Evolutionary conservation across 2,329 filamentous ascomycete species (phyloP).

Genomic region (Fusarium camptoceras): DNA sequence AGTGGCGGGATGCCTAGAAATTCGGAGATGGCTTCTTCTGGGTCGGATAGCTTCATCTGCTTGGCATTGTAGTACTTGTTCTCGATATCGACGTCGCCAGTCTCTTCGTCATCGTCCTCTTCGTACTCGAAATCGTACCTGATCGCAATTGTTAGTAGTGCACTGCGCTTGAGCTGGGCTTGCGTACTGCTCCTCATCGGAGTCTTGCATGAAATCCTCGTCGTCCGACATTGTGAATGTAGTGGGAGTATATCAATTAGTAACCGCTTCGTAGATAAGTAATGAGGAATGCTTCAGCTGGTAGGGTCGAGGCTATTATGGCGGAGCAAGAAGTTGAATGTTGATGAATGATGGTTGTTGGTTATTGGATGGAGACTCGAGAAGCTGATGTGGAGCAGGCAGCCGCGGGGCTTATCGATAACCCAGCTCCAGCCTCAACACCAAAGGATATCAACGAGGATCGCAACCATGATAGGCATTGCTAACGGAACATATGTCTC

Average conservation of each 20-base stretch:
- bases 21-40: conserved; percentile 88
- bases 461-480: not conserved
- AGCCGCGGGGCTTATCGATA: conserved; percentile 45
- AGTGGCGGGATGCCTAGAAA: conserved; percentile 89
- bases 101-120: conserved; percentile 88
- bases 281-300: not conserved
- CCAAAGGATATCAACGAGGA: not conserved
- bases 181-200: conserved; percentile 59
- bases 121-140: conserved; percentile 98
- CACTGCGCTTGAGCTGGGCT: conserved; percentile 6
- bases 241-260: not conserved
- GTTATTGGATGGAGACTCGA: conserved; percentile 6
- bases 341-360: conserved; percentile 27
- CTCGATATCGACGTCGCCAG: conserved; percentile 92
- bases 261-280: not conserved
- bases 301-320: not conserved
- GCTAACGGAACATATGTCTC: no score
- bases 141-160: conserved; percentile 31
- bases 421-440: not conserved
- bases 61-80: conserved; percentile 99
- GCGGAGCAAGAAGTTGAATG: conserved; percentile 5
- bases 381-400: conserved; percentile 43
- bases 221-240: conserved; percentile 62
- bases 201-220: conserved; percentile 63
- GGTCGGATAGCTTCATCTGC: conserved; percentile 89